Conservation (phyloP, 345 rosid genomes). For the Gossypium sturtianum region DNA sequence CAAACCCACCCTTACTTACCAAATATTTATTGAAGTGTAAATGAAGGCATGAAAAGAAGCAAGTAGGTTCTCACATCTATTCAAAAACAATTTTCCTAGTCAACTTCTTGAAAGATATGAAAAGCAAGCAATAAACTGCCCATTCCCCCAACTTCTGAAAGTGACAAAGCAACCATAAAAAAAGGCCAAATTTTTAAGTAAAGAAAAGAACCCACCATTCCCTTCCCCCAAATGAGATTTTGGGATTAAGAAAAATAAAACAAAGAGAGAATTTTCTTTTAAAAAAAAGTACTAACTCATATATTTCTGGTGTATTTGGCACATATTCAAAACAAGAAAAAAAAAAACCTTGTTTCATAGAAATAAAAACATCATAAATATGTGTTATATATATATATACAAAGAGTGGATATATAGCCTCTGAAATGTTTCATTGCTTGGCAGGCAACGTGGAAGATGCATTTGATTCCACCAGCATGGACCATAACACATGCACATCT, state of each 20-base stretch:
- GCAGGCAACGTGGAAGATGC: conserved; percentile 43
- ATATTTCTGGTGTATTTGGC: too few species aligned
- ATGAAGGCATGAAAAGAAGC: neutral
- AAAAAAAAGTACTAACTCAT: too few species aligned
- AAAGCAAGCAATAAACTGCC: conserved; percentile 3
- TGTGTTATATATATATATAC: conserved; percentile 6
- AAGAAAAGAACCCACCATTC: neutral
- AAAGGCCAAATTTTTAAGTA: neutral
- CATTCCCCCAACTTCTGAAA: neutral
- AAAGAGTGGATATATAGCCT: conserved; percentile 2
- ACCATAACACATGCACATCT: conserved; percentile 92
- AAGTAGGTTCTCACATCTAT: conserved; percentile 1
- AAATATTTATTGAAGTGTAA: neutral
- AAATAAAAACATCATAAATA: conserved; percentile 28
- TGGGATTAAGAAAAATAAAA: neutral
- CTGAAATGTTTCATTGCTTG: conserved; percentile 28
- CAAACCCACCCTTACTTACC: too few species aligned
- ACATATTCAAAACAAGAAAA: neutral
- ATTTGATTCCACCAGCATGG: conserved; percentile 80
- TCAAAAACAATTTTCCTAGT: neutral
- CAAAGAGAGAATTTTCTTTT: too few species aligned
- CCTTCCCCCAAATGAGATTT: neutral
- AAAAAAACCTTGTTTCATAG: conserved; percentile 5
- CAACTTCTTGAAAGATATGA: neutral
- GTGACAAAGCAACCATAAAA: conserved; percentile 4